A percentile compares a stretch with the other conserved stretches of the same genome.
Evolutionary conservation across 495 filamentous ascomycete species (phyloP).

Genomic region (Penicillium maclennaniae): DNA sequence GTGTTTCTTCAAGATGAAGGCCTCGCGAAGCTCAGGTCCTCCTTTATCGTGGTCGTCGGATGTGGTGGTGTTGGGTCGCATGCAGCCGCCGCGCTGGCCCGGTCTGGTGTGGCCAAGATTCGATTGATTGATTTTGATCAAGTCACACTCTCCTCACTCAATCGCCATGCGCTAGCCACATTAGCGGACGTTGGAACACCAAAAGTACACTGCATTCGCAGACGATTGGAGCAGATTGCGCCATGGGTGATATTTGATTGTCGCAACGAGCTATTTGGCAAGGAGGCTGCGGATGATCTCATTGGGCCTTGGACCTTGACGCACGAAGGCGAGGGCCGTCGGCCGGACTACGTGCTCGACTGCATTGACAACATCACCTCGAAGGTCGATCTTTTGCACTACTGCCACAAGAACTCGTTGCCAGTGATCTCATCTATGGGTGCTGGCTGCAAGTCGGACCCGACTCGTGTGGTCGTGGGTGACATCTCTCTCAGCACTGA

Average conservation of each 20-base stretch:
- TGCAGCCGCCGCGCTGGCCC: slow-evolving; percentile 77
- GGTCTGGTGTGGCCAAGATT: slow-evolving; percentile 81
- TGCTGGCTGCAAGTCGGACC: slow-evolving; percentile 95
- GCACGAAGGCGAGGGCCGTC: slow-evolving; percentile 51
- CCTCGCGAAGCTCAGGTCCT: slow-evolving; percentile 68
- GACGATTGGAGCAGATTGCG: slow-evolving; percentile 73
- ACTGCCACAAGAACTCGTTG: slow-evolving; percentile 71
- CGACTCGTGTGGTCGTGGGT: slow-evolving; percentile 83
- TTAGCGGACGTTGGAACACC: slow-evolving; percentile 91
- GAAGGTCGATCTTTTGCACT: slow-evolving; percentile 87
- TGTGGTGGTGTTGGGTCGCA: slow-evolving; percentile 95
- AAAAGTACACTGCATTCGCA: slow-evolving; percentile 81
- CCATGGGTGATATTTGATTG: slow-evolving; percentile 93
- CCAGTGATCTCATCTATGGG: slow-evolving; percentile 94
- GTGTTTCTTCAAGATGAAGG: slow-evolving; percentile 85
- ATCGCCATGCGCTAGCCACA: slow-evolving; percentile 91
- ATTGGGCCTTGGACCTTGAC: slow-evolving; percentile 55
- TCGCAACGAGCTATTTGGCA: slow-evolving; percentile 77
- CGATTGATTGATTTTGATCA: slow-evolving; percentile 98
- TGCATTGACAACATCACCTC: slow-evolving; percentile 98
- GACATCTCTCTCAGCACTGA: slow-evolving; percentile 89
- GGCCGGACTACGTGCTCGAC: slow-evolving; percentile 85
- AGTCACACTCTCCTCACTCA: slow-evolving; percentile 87
- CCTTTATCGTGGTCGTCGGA: slow-evolving; percentile 86
- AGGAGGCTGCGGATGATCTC: slow-evolving; percentile 57